Percentiles rank a stretch among this genome's conserved stretches.
phyloP scores from a whole-genome alignment of 148 eudicot genomes.

The Drosera capensis region DNA sequence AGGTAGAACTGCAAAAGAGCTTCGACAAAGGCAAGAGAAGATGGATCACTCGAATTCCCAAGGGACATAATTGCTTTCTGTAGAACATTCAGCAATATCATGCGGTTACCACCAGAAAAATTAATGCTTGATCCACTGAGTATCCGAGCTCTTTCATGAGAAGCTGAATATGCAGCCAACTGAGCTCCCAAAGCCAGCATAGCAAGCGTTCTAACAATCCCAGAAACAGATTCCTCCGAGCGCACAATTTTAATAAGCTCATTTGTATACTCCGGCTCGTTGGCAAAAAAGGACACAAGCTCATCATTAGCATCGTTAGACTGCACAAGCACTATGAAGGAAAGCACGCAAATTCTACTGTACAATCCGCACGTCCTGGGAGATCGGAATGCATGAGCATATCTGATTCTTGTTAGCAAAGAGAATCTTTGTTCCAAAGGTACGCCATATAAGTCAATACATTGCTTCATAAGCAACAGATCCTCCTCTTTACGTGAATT shows the following conservation, averaged over 20 bases:
- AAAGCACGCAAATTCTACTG: conserved; percentile 79
- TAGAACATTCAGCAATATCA: conserved; percentile 86
- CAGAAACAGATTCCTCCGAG: conserved; percentile 79
- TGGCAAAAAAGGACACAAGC: conserved; percentile 83
- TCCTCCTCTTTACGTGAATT: conserved; percentile 76
- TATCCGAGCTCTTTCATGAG: conserved; percentile 89
- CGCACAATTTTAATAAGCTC: conserved; percentile 85
- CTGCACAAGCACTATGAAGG: conserved; percentile 94
- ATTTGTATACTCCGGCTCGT: conserved; percentile 94
- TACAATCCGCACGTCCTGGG: conserved; percentile 74
- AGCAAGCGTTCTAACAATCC: conserved; percentile 67
- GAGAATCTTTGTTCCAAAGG: conserved; percentile 79
- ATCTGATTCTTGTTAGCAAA: conserved; percentile 85
- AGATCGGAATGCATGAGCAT: conserved; percentile 81
- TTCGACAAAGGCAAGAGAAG: conserved; percentile 81
- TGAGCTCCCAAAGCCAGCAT: conserved; percentile 96
- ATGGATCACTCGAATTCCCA: conserved; percentile 53
- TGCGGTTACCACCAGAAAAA: conserved; percentile 87
- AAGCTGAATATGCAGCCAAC: conserved; percentile 81
- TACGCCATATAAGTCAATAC: conserved; percentile 54
- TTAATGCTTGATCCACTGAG: conserved; percentile 87
- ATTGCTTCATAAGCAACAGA: conserved; percentile 57
- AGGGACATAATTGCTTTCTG: conserved; percentile 83
- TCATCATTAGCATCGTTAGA: conserved; percentile 95
- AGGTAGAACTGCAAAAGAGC: conserved; percentile 89